Base-by-base conservation (phyloP, 352 stramenopile genomes). In the Halophytophthora batemanensis region DNA sequence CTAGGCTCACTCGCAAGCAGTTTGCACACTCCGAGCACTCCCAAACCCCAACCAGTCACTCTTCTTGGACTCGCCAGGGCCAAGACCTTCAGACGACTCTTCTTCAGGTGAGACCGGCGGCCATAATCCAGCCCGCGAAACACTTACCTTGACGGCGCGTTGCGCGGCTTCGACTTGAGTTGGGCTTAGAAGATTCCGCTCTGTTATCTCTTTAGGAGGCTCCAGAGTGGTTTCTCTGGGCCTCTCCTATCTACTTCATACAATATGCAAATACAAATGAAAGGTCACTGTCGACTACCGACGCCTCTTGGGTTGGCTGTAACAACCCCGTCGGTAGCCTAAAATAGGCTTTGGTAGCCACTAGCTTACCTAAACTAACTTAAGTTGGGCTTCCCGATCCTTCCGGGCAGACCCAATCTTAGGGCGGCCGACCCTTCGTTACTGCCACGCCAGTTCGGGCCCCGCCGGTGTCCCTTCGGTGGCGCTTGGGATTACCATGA, bases 261-360 rank as follows among this genome's bases (percentile, higher is more conserved):
- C 33, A 38, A 38, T 38, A 38, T 38, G 33, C 33, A 38, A 38
- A 13, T 38, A 38, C n/a, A 38, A 38, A 38, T 13, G 33, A 38
- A 38, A 38, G 33, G 33, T 38, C 33, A 17, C 33, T 3, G 11
- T 14, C 7, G 33, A n/a, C 33, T 38, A 38, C 33, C 33, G 33
- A 38, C 11, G 33, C 2, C 11, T 3, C 3, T 14, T 17, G 33
- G 33, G 3, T 38, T 17, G 11, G 11, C 3, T 13, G 11, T 31
- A 31, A 38, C 11, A 6, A 17, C 33, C 33, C 33, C 3, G 11
- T 38, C 33, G n/a, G 33, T 38, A 38, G 33, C 33, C 33, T 17
- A 38, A 38, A 17, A 4, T 38, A 38, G 33, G 25, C 8, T 4
- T 31, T 8, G 4, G 25, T 31, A 31, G 25, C 25, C n/a, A n/a